Evolutionary conservation across 202 grass and related monocot species (phyloP).

Genomic region (Schoenoplectus triqueter): DNA sequence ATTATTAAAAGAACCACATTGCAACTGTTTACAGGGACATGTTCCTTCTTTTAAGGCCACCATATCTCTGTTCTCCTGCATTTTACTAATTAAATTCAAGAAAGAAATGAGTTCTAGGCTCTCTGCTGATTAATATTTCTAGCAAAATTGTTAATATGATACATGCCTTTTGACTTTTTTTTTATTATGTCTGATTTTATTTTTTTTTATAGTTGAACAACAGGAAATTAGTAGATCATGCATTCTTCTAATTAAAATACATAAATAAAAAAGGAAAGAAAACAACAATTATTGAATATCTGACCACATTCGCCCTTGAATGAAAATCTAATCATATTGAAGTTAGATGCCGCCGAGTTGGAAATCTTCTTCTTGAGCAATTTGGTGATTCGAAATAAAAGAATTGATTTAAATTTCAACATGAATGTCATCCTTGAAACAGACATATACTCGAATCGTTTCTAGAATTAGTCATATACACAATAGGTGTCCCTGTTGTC

Average conservation of each 20-base stretch:
- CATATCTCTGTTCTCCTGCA: not conserved
- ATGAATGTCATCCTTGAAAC: not conserved
- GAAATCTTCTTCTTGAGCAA: not conserved
- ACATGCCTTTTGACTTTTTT: not conserved
- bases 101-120: not conserved
- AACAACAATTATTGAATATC: too few species aligned
- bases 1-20: not conserved
- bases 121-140: not conserved
- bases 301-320: too few species aligned
- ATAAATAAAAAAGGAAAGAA: too few species aligned
- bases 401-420: not conserved
- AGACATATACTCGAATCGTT: not conserved
- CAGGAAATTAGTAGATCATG: not conserved
- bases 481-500: not conserved
- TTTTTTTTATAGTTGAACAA: not conserved
- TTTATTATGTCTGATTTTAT: not conserved
- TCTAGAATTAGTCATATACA: not conserved
- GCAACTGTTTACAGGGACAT: slow-evolving; percentile 23
- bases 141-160: not conserved
- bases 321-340: not conserved
- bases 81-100: not conserved
- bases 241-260: too few species aligned
- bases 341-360: not conserved
- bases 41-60: slow-evolving; percentile 39
- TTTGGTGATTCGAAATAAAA: not conserved